phyloP scores from a whole-genome alignment of 2,329 filamentous ascomycete species.

The Neofusicoccum umdonicola region DNA sequence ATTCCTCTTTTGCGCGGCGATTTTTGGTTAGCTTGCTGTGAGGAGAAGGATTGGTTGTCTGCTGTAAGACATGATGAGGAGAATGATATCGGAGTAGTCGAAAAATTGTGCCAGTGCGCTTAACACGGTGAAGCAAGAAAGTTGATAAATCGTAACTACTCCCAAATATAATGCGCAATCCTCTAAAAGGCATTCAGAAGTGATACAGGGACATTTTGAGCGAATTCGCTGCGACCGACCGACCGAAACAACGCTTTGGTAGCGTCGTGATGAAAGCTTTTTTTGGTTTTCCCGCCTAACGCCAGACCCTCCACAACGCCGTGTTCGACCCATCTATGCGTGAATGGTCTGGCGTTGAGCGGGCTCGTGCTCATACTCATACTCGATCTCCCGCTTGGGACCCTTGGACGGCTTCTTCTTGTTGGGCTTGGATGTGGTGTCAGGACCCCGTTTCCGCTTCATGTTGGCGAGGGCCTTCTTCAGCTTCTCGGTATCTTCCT shows the following conservation, averaged over 20 bases:
- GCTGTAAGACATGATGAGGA: too few relatives aligned
- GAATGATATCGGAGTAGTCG: too few relatives aligned
- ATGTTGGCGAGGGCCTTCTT: constrained; percentile 54
- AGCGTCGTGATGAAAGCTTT: background rate
- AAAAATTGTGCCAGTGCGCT: too few relatives aligned
- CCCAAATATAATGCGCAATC: background rate
- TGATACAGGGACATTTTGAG: background rate
- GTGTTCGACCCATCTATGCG: constrained; percentile 18
- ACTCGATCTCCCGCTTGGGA: constrained; percentile 71
- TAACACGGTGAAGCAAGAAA: background rate
- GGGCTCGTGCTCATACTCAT: constrained; percentile 67
- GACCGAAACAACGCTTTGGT: background rate
- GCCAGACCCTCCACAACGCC: background rate
- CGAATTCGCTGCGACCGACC: background rate
- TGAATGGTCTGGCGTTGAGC: constrained; percentile 37
- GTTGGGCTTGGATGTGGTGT: constrained; percentile 53
- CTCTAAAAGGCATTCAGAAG: background rate
- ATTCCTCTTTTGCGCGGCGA: too few relatives aligned
- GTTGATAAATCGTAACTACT: background rate
- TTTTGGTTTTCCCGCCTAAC: background rate
- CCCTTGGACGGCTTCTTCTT: constrained; percentile 57
- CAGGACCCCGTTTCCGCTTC: constrained; percentile 56
- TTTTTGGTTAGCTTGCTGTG: too few relatives aligned
- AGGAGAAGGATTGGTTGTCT: too few relatives aligned
- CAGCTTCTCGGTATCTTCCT: constrained; percentile 55